Conservation (phyloP, 345 rosid species). For the Corchorus olitorius region DNA sequence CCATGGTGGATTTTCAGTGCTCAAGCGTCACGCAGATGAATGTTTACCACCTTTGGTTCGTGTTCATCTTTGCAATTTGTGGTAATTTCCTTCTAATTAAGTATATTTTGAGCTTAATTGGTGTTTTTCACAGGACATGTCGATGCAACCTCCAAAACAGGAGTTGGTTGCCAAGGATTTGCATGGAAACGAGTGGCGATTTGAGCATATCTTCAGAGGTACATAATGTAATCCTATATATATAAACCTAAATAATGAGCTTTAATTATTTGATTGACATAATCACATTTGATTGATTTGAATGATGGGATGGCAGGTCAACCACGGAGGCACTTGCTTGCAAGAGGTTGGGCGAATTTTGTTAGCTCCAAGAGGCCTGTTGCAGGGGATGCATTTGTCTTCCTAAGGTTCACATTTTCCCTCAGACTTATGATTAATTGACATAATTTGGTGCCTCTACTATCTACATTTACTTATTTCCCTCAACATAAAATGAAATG, state of each 20-base stretch:
- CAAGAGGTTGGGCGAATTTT: slow-evolving; percentile 85
- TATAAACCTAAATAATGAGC: not conserved
- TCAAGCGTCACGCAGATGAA: slow-evolving; percentile 65
- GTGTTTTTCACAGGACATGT: slow-evolving; percentile 57
- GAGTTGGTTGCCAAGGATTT: slow-evolving; percentile 75
- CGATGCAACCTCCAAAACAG: slow-evolving; percentile 73
- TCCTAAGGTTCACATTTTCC: slow-evolving; percentile 43
- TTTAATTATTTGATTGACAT: not conserved
- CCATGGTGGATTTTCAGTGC: slow-evolving; percentile 73
- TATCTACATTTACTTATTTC: too few relatives aligned
- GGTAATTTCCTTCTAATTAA: not conserved
- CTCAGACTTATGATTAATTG: not conserved
- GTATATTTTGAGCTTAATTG: not conserved
- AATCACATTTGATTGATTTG: not conserved
- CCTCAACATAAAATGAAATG: too few relatives aligned
- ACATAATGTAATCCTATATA: slow-evolving; percentile 10
- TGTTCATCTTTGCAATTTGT: not conserved
- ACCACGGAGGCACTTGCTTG: slow-evolving; percentile 78
- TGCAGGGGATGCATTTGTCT: slow-evolving; percentile 82
- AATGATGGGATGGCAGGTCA: slow-evolving; percentile 49
- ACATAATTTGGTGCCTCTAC: too few relatives aligned
- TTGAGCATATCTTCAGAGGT: slow-evolving; percentile 74
- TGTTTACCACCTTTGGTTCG: slow-evolving; percentile 80
- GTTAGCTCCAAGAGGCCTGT: slow-evolving; percentile 75
- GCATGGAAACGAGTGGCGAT: slow-evolving; percentile 69